phyloP scores from a whole-genome alignment of 805 yeast species.

The Yamadazyma nakazawae region DNA sequence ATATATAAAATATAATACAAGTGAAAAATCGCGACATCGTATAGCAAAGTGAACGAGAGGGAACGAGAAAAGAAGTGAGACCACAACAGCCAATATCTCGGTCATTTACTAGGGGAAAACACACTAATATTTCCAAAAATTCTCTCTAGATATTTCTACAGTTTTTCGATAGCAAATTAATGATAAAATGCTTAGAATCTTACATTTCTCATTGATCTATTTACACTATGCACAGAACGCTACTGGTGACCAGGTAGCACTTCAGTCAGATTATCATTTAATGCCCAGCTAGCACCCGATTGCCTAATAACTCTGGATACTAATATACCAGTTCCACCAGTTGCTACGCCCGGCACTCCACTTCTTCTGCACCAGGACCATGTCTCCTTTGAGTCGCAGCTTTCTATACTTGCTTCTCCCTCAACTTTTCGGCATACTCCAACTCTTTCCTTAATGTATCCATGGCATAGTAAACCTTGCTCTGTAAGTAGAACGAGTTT shows the following conservation, averaged over 20 bases:
- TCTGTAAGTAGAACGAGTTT: conserved; percentile 91
- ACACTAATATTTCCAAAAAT: too few relatives aligned
- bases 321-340: too few relatives aligned
- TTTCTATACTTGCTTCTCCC: conserved; percentile 14
- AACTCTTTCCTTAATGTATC: conserved; percentile 83
- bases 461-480: conserved; percentile 91
- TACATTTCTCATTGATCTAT: background rate
- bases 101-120: too few relatives aligned
- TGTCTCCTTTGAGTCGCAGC: background rate
- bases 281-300: background rate
- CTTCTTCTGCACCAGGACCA: background rate
- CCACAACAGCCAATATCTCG: too few relatives aligned
- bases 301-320: background rate
- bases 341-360: background rate
- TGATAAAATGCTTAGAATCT: background rate
- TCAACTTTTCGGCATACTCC: conserved; percentile 49
- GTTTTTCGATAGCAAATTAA: too few relatives aligned
- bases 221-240: background rate
- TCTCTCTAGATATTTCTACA: too few relatives aligned
- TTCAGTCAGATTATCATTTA: too few relatives aligned
- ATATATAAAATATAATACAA: background rate
- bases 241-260: too few relatives aligned
- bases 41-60: background rate
- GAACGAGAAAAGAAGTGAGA: background rate
- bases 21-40: background rate